Conservation (phyloP, 768 basidiomycete species). For the Pisolithus albus region DNA sequence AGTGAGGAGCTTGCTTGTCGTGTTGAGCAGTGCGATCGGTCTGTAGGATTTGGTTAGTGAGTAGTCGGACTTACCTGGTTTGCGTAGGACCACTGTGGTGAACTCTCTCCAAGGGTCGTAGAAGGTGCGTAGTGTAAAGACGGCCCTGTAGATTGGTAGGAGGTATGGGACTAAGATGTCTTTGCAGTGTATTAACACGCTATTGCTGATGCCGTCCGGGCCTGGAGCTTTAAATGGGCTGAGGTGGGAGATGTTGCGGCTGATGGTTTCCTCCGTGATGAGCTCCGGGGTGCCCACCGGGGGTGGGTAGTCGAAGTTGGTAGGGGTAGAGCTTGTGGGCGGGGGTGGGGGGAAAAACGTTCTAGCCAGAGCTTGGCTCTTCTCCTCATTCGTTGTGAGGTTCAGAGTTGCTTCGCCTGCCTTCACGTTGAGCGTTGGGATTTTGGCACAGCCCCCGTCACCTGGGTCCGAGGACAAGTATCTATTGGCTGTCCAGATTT, state of each 20-base stretch:
- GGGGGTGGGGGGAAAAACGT: constrained; percentile 24
- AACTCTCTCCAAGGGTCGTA: no score
- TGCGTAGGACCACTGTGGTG: constrained; percentile 16
- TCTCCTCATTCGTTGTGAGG: constrained; percentile 14
- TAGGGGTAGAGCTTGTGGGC: not conserved
- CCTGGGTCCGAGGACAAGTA: constrained; percentile 12
- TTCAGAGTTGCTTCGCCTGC: no score
- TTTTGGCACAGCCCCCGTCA: not conserved
- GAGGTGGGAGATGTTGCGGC: constrained; percentile 3
- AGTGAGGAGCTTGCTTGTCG: not conserved
- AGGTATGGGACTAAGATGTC: no score
- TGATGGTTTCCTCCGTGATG: constrained; percentile 10
- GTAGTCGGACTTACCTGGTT: constrained; percentile 31
- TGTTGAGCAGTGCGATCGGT: constrained; percentile 33
- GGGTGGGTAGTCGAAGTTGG: constrained; percentile 3
- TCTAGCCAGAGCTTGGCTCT: constrained; percentile 9
- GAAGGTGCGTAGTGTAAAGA: no score
- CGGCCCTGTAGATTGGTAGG: no score
- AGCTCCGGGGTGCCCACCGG: not conserved
- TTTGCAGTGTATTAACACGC: constrained; percentile 9
- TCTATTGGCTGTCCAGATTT: constrained; percentile 21
- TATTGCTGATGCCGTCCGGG: constrained; percentile 26
- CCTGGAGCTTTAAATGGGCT: constrained; percentile 17
- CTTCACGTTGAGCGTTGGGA: no score
- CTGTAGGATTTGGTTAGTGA: constrained; percentile 26